These are phyloP conservation scores for Cystobasidiaceae sp. DNA, from an alignment of 1,284 basidiomycete genomes.

Conservation along the genomic window DNA sequence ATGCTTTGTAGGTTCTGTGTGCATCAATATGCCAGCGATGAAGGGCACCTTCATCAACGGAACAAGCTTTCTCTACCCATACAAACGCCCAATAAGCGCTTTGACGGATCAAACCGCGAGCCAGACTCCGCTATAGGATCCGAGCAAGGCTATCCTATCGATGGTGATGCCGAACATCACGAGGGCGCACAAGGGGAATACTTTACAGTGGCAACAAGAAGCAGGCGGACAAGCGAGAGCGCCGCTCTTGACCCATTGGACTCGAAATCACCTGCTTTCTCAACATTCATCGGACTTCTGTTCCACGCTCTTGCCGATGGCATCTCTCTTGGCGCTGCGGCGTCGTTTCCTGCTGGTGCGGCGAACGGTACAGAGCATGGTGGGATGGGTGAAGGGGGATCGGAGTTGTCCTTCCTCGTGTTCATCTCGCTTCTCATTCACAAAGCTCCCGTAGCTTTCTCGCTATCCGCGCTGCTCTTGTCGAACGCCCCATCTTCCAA, in stretches of 20 bases:
- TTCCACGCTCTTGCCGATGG: slow-evolving; percentile 86
- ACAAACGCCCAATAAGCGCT: slow-evolving; percentile 2
- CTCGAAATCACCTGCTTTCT: slow-evolving; percentile 49
- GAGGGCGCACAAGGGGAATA: slow-evolving; percentile 10
- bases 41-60: not conserved
- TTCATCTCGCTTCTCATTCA: slow-evolving; percentile 29
- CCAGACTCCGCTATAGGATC: not conserved
- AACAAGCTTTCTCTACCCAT: not conserved
- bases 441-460: slow-evolving; percentile 30
- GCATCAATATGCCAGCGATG: slow-evolving; percentile 23
- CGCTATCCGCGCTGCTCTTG: slow-evolving; percentile 24
- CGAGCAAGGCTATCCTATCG: slow-evolving; percentile 4
- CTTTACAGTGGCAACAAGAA: slow-evolving; percentile 8
- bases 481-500: slow-evolving; percentile 19
- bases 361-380: not conserved
- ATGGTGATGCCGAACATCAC: not conserved
- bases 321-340: slow-evolving; percentile 71
- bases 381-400: not conserved
- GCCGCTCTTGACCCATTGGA: slow-evolving; percentile 11
- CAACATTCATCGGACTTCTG: slow-evolving; percentile 74
- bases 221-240: slow-evolving; percentile 1
- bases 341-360: slow-evolving; percentile 34
- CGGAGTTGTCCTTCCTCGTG: slow-evolving; percentile 18
- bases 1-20: slow-evolving; percentile 17
- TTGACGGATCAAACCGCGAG: not conserved